Evolutionary conservation across 2,329 filamentous ascomycete species (phyloP).

Genomic region (Tolypocladium amazonense): DNA sequence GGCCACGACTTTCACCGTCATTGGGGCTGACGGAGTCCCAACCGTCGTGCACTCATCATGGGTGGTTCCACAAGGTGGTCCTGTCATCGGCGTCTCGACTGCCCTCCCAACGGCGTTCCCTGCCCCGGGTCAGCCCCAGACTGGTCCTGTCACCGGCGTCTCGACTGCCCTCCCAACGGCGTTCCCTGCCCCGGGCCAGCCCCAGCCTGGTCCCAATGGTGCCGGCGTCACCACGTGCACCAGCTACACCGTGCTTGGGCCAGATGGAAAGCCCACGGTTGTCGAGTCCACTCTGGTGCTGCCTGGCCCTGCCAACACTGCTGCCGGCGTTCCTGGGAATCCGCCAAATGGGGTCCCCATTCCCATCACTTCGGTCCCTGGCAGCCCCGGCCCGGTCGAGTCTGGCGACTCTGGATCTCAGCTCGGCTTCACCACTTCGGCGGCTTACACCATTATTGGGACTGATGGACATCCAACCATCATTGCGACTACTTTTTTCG

Average conservation of each 20-base stretch:
- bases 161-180: neutral
- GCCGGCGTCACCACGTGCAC: conserved; percentile 3
- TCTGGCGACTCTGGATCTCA: neutral
- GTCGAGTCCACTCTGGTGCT: conserved; percentile 23
- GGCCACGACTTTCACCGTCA: conserved; percentile 16
- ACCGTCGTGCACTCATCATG: conserved; percentile 17
- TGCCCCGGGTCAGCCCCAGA: neutral
- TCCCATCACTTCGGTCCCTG: conserved; percentile 1
- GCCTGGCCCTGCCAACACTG: conserved; percentile 6
- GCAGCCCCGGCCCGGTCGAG: conserved; percentile 5
- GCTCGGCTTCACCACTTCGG: conserved; percentile 11
- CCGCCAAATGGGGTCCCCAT: conserved; percentile 4
- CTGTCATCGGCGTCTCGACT: neutral
- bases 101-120: neutral
- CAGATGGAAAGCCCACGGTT: conserved; percentile 17
- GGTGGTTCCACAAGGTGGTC: conserved; percentile 5
- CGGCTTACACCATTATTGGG: conserved; percentile 18
- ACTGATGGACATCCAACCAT: conserved; percentile 16
- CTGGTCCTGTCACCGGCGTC: neutral
- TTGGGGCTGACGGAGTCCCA: conserved; percentile 16
- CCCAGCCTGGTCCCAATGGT: neutral
- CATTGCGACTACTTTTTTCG: conserved; percentile 15
- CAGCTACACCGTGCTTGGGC: conserved; percentile 9
- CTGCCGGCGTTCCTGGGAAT: conserved; percentile 5
- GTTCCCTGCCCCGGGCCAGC: neutral